Conservation (phyloP, 257 asterid species). For the Vinca minor region DNA sequence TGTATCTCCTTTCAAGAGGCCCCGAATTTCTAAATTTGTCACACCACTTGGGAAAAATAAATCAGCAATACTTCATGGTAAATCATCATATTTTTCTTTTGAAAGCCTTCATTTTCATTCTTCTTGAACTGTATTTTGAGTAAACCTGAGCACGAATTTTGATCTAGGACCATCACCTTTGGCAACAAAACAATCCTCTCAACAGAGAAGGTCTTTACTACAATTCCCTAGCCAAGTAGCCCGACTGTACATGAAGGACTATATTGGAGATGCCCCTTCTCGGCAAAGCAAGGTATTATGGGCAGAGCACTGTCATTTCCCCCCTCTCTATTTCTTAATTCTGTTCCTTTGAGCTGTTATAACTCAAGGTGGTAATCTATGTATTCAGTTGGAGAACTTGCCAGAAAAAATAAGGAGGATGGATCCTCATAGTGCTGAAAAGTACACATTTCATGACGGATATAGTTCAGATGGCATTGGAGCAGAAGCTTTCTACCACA, state of each 20-base stretch:
- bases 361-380: constrained; percentile 17
- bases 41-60: constrained; percentile 49
- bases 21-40: constrained; percentile 56
- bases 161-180: constrained; percentile 52
- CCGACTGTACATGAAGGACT: constrained; percentile 62
- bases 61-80: constrained; percentile 47
- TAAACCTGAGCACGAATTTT: constrained; percentile 27
- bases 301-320: constrained; percentile 1
- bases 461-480: constrained; percentile 41
- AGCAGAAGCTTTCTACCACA: constrained; percentile 43
- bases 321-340: constrained; percentile 1
- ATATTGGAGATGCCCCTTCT: constrained; percentile 49
- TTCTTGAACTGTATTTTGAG: constrained; percentile 19
- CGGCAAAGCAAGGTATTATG: constrained; percentile 45
- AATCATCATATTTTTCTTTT: constrained; percentile 17
- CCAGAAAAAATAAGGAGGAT: constrained; percentile 53
- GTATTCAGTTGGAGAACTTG: constrained; percentile 51
- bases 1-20: constrained; percentile 84
- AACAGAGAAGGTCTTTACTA: constrained; percentile 46
- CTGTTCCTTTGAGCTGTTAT: constrained; percentile 22
- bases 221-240: constrained; percentile 53
- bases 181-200: constrained; percentile 42
- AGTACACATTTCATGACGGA: constrained; percentile 41
- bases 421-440: constrained; percentile 61
- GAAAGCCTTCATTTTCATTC: constrained; percentile 18